These are phyloP conservation scores for Plenodomus tracheiphilus DNA, from an alignment of 2,329 filamentous ascomycete genomes.

Conservation along the genomic window DNA sequence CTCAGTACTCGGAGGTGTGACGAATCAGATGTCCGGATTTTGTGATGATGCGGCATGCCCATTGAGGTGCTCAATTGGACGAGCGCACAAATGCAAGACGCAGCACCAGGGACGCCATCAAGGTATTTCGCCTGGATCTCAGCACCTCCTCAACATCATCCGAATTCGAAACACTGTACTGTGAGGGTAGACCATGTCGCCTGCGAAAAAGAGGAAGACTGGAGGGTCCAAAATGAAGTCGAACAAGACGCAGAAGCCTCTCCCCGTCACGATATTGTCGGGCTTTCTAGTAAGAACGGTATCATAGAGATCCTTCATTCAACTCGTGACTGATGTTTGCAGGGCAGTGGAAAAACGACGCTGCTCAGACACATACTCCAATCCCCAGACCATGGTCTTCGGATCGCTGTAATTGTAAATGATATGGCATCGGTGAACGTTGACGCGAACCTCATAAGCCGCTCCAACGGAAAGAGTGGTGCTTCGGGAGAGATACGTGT, in stretches of 20 bases:
- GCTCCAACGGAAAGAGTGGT: slow-evolving; percentile 26
- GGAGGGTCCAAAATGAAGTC: slow-evolving; percentile 9
- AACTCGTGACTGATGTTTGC: slow-evolving; percentile 4
- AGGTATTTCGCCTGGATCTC: not conserved
- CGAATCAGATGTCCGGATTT: slow-evolving; percentile 18
- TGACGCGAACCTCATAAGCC: slow-evolving; percentile 64
- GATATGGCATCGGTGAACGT: slow-evolving; percentile 67
- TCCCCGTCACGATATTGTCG: slow-evolving; percentile 64
- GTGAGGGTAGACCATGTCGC: slow-evolving; percentile 14
- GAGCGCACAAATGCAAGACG: slow-evolving; percentile 17
- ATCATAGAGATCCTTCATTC: no score
- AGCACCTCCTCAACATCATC: slow-evolving; percentile 1
- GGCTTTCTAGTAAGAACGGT: slow-evolving; percentile 56
- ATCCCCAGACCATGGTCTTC: slow-evolving; percentile 65
- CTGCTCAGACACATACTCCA: slow-evolving; percentile 70
- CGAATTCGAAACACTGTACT: not conserved
- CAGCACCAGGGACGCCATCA: slow-evolving; percentile 23
- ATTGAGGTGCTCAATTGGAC: slow-evolving; percentile 39
- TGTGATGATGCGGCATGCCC: slow-evolving; percentile 32
- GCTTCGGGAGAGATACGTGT: slow-evolving; percentile 53
- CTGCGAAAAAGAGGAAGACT: slow-evolving; percentile 24
- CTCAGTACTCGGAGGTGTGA: not conserved
- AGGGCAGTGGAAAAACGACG: slow-evolving; percentile 73
- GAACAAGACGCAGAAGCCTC: slow-evolving; percentile 30
- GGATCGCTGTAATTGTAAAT: slow-evolving; percentile 74